Conservation (phyloP, 73 alveolate species). For the Paramecium sexaurelia region DNA sequence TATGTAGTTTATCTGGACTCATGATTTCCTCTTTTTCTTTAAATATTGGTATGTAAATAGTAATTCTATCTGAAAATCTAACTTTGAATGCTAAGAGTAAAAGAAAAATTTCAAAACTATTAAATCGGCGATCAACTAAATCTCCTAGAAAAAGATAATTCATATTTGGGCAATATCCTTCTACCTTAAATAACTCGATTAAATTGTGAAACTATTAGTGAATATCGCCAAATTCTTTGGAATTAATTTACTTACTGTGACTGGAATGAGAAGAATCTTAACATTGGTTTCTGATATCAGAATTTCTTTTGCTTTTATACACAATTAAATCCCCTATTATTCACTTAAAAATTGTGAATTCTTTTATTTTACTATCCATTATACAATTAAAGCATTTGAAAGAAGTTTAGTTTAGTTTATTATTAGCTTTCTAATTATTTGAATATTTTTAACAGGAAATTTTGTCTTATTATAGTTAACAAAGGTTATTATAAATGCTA, state of each 20-base stretch:
- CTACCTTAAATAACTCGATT: slow-evolving; percentile 80
- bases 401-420: too few species aligned
- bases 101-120: slow-evolving; percentile 90
- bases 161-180: slow-evolving; percentile 68
- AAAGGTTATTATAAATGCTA: too few species aligned
- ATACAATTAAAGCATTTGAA: too few species aligned
- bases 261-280: slow-evolving; percentile 81
- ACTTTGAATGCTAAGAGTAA: slow-evolving; percentile 83
- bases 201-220: slow-evolving; percentile 87
- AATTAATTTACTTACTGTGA: slow-evolving; percentile 67
- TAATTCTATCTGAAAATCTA: slow-evolving; percentile 80
- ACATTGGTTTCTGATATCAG: slow-evolving; percentile 85
- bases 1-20: slow-evolving; percentile 90
- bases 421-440: too few species aligned
- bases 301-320: slow-evolving; percentile 85
- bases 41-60: slow-evolving; percentile 49
- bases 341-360: slow-evolving; percentile 84
- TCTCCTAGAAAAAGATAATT: slow-evolving; percentile 91
- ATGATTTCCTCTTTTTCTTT: slow-evolving; percentile 81
- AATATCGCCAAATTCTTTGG: slow-evolving; percentile 81
- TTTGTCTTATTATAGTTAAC: too few species aligned
- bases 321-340: slow-evolving; percentile 79
- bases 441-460: too few species aligned
- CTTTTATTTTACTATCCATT: slow-evolving; percentile 75
- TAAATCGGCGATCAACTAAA: slow-evolving; percentile 88